A percentile compares a stretch with the other conserved stretches of the same genome.
These are phyloP conservation scores for Lipomyces yamadae DNA, from an alignment of 805 yeast genomes.

Conservation along the genomic window DNA sequence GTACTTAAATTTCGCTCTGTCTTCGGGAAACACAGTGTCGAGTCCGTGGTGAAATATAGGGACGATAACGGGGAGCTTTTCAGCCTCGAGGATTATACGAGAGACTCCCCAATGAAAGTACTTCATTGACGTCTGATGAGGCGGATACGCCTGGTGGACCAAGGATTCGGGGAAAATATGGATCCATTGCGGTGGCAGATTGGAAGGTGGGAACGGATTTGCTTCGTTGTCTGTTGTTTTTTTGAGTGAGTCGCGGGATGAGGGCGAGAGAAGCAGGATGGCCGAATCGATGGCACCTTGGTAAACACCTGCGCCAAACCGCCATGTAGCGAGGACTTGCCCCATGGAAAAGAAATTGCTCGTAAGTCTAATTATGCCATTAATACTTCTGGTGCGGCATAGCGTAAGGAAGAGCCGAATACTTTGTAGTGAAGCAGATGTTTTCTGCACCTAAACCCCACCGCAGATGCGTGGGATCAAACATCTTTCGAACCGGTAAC, in stretches of 20 bases:
- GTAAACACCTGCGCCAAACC: slow-evolving; percentile 93
- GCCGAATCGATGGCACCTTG: slow-evolving; percentile 90
- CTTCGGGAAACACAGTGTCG: slow-evolving; percentile 85
- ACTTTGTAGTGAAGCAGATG: slow-evolving; percentile 71
- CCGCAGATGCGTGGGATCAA: slow-evolving; percentile 68
- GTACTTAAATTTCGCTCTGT: slow-evolving; percentile 58
- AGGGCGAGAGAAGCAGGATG: slow-evolving; percentile 64
- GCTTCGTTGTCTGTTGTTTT: neutral
- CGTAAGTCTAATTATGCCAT: slow-evolving; percentile 31
- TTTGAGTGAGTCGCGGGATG: slow-evolving; percentile 6
- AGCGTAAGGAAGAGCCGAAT: slow-evolving; percentile 39
- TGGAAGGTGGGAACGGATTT: neutral
- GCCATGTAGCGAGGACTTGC: slow-evolving; percentile 79
- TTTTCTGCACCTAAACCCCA: slow-evolving; percentile 97
- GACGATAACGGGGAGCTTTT: slow-evolving; percentile 80
- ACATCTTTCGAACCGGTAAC: slow-evolving; percentile 71
- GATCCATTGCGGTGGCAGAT: slow-evolving; percentile 61
- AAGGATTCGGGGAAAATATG: slow-evolving; percentile 95
- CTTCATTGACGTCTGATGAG: slow-evolving; percentile 84
- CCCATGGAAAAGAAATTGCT: slow-evolving; percentile 77
- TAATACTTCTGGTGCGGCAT: neutral
- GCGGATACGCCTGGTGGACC: slow-evolving; percentile 79
- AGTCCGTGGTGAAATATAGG: slow-evolving; percentile 88
- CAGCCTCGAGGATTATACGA: slow-evolving; percentile 78
- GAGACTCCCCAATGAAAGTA: slow-evolving; percentile 96